Conservation (phyloP, 1,139 yeast species). For the Diutina rugosa region DNA sequence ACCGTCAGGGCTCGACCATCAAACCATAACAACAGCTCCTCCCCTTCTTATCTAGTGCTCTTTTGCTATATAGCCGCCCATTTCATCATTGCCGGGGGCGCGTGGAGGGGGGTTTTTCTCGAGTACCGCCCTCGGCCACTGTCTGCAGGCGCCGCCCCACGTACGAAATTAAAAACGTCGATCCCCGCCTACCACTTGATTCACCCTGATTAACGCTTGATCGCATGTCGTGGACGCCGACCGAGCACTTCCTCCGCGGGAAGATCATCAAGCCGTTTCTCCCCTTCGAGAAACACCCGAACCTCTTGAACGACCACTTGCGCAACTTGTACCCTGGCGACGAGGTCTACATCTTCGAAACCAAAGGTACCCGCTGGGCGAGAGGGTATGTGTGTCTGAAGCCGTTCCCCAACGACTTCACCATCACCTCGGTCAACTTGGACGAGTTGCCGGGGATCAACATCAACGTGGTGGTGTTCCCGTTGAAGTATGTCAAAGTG, state of each 20-base stretch:
- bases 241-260: slow-evolving; percentile 30
- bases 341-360: slow-evolving; percentile 66
- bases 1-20: no score
- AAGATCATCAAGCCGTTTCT: slow-evolving; percentile 45
- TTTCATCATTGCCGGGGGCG: no score
- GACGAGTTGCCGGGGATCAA: slow-evolving; percentile 49
- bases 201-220: background rate
- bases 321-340: slow-evolving; percentile 68
- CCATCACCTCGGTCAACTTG: slow-evolving; percentile 45
- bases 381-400: slow-evolving; percentile 58
- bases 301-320: slow-evolving; percentile 25
- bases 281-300: slow-evolving; percentile 42
- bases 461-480: slow-evolving; percentile 44
- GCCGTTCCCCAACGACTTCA: slow-evolving; percentile 60
- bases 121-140: no score
- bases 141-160: no score
- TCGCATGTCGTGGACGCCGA: slow-evolving; percentile 22
- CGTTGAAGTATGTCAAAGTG: slow-evolving; percentile 36
- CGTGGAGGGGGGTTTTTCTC: no score
- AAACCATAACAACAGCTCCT: no score
- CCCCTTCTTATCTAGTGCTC: no score
- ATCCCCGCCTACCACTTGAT: background rate
- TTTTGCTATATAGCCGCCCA: no score
- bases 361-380: slow-evolving; percentile 56
- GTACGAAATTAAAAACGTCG: no score